Conservation (phyloP, 2,329 filamentous ascomycete species). For the Sporothrix pallida region DNA sequence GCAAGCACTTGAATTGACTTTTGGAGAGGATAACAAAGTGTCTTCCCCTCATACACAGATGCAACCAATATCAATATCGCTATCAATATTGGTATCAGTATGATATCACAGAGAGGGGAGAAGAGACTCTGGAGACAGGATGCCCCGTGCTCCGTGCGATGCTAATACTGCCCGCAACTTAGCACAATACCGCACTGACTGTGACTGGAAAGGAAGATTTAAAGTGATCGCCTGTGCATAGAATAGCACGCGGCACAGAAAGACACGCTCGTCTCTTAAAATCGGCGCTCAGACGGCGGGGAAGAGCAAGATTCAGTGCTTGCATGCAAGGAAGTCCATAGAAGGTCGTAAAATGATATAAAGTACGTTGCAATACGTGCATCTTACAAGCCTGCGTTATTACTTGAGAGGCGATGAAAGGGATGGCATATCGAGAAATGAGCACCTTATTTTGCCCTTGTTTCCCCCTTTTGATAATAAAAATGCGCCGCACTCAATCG, state of each 20-base stretch:
- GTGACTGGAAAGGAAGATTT: neutral
- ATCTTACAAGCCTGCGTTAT: too few relatives aligned
- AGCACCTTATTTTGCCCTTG: neutral
- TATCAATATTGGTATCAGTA: neutral
- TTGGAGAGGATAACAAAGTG: neutral
- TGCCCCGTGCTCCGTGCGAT: conserved; percentile 4
- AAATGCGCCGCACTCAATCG: conserved; percentile 10
- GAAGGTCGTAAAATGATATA: too few relatives aligned
- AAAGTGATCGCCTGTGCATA: conserved; percentile 30
- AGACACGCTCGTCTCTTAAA: neutral
- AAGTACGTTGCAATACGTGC: too few relatives aligned
- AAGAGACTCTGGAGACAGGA: neutral
- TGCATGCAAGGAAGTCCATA: neutral
- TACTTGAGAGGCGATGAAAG: neutral
- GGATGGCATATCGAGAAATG: neutral
- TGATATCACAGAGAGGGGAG: neutral
- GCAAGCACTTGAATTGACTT: neutral
- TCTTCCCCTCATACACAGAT: too few relatives aligned
- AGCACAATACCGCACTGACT: neutral
- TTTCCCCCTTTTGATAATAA: neutral
- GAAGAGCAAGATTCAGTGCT: neutral
- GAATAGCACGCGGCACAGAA: conserved; percentile 24
- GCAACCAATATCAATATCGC: neutral
- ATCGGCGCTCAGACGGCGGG: conserved; percentile 21
- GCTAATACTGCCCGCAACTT: neutral